Evolutionary conservation across 2,329 filamentous ascomycete genomes (phyloP).

Genomic region (Periconia sp.): DNA sequence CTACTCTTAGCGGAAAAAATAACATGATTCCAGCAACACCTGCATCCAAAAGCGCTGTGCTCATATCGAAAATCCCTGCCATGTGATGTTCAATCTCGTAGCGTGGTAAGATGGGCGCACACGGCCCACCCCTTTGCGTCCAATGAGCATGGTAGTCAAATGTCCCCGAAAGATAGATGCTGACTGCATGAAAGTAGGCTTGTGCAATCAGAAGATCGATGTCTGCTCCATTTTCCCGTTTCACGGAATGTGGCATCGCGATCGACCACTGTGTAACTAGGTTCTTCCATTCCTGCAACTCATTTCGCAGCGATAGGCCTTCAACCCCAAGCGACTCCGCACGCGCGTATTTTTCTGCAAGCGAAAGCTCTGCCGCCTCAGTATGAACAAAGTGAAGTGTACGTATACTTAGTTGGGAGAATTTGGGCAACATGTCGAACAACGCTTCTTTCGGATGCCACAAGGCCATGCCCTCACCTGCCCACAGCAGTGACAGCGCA

Average conservation of each 20-base stretch:
- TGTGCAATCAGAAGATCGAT: conserved; percentile 16
- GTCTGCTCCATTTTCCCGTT: background rate
- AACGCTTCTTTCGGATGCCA: conserved; percentile 31
- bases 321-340: conserved; percentile 16
- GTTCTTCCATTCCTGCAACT: conserved; percentile 19
- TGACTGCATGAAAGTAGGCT: conserved; percentile 27
- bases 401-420: conserved; percentile 23
- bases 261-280: conserved; percentile 11
- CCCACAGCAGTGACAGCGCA: conserved; percentile 21
- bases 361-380: background rate
- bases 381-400: conserved; percentile 8
- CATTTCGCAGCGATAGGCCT: conserved; percentile 17
- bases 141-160: conserved; percentile 28
- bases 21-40: conserved; percentile 23
- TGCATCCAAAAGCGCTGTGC: conserved; percentile 14
- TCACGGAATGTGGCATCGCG: background rate
- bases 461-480: conserved; percentile 3
- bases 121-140: conserved; percentile 8
- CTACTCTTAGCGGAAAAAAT: conserved; percentile 31
- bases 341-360: background rate
- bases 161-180: conserved; percentile 31
- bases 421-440: conserved; percentile 25
- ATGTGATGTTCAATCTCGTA: conserved; percentile 18
- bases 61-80: conserved; percentile 18
- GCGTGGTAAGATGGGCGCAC: conserved; percentile 16